These are phyloP conservation scores for Trametes cinnabarina DNA, from an alignment of 768 basidiomycete species.

Conservation along the genomic window DNA sequence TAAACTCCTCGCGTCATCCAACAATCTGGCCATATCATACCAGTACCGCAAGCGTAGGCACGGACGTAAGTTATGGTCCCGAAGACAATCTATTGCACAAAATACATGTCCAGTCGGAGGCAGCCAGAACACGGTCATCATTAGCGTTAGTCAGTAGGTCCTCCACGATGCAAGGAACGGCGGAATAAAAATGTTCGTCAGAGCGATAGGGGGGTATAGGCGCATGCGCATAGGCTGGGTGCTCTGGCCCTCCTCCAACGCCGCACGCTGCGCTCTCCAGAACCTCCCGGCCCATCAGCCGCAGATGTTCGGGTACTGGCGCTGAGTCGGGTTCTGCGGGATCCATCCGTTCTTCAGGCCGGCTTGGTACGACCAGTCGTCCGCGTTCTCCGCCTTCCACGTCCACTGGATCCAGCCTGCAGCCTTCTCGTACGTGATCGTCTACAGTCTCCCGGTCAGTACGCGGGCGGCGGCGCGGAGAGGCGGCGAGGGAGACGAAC, in stretches of 20 bases:
- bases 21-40: no score
- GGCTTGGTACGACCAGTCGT: slow-evolving; percentile 89
- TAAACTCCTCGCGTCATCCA: no score
- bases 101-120: neutral
- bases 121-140: neutral
- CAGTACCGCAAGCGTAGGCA: no score
- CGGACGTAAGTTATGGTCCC: no score
- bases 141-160: neutral
- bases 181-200: neutral
- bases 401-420: slow-evolving; percentile 81
- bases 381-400: slow-evolving; percentile 80
- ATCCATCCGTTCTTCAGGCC: slow-evolving; percentile 85
- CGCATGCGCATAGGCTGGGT: neutral
- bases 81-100: no score
- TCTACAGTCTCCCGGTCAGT: slow-evolving; percentile 14
- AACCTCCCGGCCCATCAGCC: slow-evolving; percentile 24
- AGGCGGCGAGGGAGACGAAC: slow-evolving; percentile 28
- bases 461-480: no score
- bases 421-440: slow-evolving; percentile 65
- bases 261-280: neutral
- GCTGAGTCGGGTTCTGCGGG: slow-evolving; percentile 53
- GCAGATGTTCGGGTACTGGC: slow-evolving; percentile 65
- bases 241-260: no score
- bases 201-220: neutral
- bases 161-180: neutral